Base-by-base conservation (phyloP, 257 asterid species). In the Solanum megistacrolobum region DNA sequence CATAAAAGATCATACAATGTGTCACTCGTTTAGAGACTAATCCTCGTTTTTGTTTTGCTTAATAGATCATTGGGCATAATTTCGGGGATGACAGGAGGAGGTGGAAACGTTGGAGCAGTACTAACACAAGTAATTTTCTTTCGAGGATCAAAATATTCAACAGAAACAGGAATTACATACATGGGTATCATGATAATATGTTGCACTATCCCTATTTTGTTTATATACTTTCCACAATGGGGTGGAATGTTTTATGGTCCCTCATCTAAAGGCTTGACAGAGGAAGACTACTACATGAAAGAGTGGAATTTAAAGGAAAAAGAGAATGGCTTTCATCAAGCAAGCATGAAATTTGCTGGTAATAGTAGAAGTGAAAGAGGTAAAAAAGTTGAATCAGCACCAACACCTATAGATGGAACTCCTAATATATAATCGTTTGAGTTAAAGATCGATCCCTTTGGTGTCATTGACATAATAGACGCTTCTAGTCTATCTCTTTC, bases 181-280 rank as follows among this genome's bases (percentile, higher is more conserved):
- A 97, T 96, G 98, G 99, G 99, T 27, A 88, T 95, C 12, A 93
- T 97, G 98, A 97, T 96, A 9, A 85, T 97, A 12, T 92, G 92
- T 8, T 95, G 97, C 93, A 89, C 95, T 0, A 69, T 92, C 6
- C 87, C 92, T n/a, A 89, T 94, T 35, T 3, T 90, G 31, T 43
- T 94, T 55, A 93, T 95, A 65, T 88, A 95, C 89, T 97, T 97
- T 86, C 99, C 98, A 7, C 99, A 95, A 23, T 97, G 99, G 99
- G 99, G 98, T 5, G 98, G 99, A 9, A 94, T 92, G 96, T 91
- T 93, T 14, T 89, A 86, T 16, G 98, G 96, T 2, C 92, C 98
- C 4, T 91, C 99, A n/a, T 73, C 93, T 2, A 62, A 92, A 68
- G 96, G 91, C 35, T 36, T 46, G 0, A 92, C 95, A 2, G 99